These are phyloP conservation scores for Parathielavia appendiculata DNA, from an alignment of 495 filamentous ascomycete genomes.

Conservation along the genomic window DNA sequence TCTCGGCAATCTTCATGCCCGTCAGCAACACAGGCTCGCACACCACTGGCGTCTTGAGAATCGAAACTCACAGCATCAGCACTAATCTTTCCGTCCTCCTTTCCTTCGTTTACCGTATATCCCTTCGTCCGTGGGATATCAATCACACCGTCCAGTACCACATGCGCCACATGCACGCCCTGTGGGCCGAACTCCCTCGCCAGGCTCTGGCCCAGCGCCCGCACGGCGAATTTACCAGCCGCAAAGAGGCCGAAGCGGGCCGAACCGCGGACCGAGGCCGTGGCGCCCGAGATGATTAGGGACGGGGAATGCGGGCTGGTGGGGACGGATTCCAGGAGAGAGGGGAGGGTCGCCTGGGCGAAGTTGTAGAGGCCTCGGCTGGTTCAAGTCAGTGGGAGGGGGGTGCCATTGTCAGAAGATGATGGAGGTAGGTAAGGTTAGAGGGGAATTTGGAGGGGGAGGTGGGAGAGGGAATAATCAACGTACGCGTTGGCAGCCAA, in stretches of 20 bases:
- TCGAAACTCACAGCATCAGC: slow-evolving; percentile 66
- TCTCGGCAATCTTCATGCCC: slow-evolving; percentile 68
- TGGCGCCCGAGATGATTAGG: slow-evolving; percentile 85
- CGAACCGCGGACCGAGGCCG: slow-evolving; percentile 70
- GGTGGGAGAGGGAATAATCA: neutral
- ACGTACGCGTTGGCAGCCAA: slow-evolving; percentile 59
- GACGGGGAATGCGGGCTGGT: slow-evolving; percentile 59
- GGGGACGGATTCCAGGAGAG: slow-evolving; percentile 55
- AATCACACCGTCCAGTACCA: slow-evolving; percentile 84
- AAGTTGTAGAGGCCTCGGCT: slow-evolving; percentile 76
- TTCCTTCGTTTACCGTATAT: slow-evolving; percentile 51
- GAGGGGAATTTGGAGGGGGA: neutral
- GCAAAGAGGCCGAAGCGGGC: slow-evolving; percentile 69
- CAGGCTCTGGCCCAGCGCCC: slow-evolving; percentile 71
- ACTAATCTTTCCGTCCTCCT: slow-evolving; percentile 67
- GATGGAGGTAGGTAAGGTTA: neutral
- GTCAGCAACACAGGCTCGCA: slow-evolving; percentile 11
- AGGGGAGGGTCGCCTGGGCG: slow-evolving; percentile 64
- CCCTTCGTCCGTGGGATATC: slow-evolving; percentile 69
- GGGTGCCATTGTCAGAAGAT: neutral
- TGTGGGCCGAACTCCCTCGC: slow-evolving; percentile 85
- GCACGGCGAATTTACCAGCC: slow-evolving; percentile 71
- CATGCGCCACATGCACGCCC: slow-evolving; percentile 83
- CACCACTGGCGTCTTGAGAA: no score
- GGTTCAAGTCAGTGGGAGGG: neutral